Conservation (phyloP, 768 basidiomycete species). For the Podaxis rugospora region DNA sequence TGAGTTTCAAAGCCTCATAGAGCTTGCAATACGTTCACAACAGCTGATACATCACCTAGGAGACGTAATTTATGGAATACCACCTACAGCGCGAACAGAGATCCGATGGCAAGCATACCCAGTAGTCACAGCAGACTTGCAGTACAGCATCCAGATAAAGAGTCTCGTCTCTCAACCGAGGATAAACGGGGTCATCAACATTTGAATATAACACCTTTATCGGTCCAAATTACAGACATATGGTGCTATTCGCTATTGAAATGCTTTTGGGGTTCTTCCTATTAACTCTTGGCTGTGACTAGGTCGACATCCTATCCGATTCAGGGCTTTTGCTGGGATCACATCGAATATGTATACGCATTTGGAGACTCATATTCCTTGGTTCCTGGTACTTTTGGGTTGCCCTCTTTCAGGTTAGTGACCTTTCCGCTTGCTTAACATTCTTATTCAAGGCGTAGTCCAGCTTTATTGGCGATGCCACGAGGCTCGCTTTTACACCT, state of each 20-base stretch:
- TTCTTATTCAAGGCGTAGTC: too few species aligned
- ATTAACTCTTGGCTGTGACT: neutral
- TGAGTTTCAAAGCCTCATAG: too few species aligned
- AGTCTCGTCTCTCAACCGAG: neutral
- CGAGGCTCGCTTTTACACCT: slow-evolving; percentile 2
- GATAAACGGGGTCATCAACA: too few species aligned
- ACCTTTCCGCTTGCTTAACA: neutral
- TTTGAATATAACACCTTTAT: too few species aligned
- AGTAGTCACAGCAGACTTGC: too few species aligned
- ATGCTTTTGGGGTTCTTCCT: neutral
- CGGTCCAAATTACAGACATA: neutral
- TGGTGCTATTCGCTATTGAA: neutral
- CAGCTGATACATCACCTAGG: too few species aligned
- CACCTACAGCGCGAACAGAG: too few species aligned
- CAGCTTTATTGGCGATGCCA: slow-evolving; percentile 7
- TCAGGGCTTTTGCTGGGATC: slow-evolving; percentile 35
- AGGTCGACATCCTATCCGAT: neutral
- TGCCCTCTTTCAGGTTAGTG: neutral
- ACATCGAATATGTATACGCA: slow-evolving; percentile 16
- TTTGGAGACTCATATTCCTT: slow-evolving; percentile 9
- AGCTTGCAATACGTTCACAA: too few species aligned
- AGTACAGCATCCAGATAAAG: too few species aligned
- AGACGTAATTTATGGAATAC: too few species aligned
- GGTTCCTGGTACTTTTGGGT: neutral
- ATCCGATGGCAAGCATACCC: too few species aligned